Evolutionary conservation across 306 rosid genomes (phyloP), one percentile per base, ranked within the genome.

Genomic region (Notholithocarpus densiflorus): DNA sequence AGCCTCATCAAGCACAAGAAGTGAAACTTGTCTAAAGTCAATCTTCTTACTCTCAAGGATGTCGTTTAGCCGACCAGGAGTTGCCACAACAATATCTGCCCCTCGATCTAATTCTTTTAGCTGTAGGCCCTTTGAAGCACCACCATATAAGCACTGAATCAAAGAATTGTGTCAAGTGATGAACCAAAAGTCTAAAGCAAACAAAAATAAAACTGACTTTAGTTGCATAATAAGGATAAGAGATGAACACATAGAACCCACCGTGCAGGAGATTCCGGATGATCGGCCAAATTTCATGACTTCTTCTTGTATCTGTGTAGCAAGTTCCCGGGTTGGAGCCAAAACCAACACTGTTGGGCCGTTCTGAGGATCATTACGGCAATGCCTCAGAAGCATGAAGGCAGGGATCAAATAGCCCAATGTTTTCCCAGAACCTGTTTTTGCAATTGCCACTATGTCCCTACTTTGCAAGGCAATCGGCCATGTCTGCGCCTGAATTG

Each of bases 401-500:
- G 99, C 99, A 72, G 99, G 99, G 15, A 95, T 87, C 84, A 95
- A 68, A 84, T 95, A 95, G 56, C 99, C 99, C 88, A 95, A 82
- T 72, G 99, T 95, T 84, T 95, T 95, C 23, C 99, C 99, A 19
- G 99, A 95, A 73, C 99, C 99, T 11, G 99, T 95, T 82, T 95
- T 95, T 21, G 99, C 99, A 86, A 95, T 90, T 56, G 99, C 99
- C 53, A 95, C 98, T 83, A 95, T 93, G 89, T 95, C 99, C 87
- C 96, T 84, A 81, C 97, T 90, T 84, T 95, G 97, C 59, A 95
- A 87, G 65, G 99, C 93, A 88, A 95, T 91, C 10, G 99, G 98
- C 99, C 99, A 95, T 53, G 99, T 95, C 82, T 95, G 99, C 77
- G 99, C 99, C 84, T 95, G 99, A 80, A 95, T 95, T 70, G 99